Base-by-base conservation (phyloP, 352 stramenopile species). In the Phytophthora sansomeana region DNA sequence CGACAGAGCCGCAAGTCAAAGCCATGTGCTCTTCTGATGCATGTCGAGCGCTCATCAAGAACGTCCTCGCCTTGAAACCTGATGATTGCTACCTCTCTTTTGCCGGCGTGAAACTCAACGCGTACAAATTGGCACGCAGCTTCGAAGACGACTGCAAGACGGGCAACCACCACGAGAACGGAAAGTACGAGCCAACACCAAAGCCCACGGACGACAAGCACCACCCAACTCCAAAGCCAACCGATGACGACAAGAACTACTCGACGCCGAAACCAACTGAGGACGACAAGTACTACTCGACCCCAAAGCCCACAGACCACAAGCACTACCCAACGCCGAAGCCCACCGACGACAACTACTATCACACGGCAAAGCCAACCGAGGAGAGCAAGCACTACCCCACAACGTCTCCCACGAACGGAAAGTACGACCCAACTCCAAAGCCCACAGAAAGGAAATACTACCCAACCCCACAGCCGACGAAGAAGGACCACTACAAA, bases 81-180 rank as follows among this genome's bases (percentile, higher is more conserved):
- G 49, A 29, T 4, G 52, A 77, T 28, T 77, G 69, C 49, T 69
- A 41, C 59, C 21, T 77, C 32, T 66, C 57, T 17, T 61, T 72
- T 47, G 36, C 41, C 33, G 55, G 53, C 0, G 44, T 59, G 3
- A 69, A 72, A 43, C 13, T 77, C 19, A 77, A 77, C 48, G 51
- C 19, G 43, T 67, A 63, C 63, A 67, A 67, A 21, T 32, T 71
- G 21, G 48, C 47, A 7, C 28, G 16, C 46, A 54, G 7, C 6
- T 63, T 72, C 16, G 29, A 55, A 26, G 14, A 56, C 7, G 50
- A 32, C 46, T 72, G 64, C 32, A 52, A 61, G 10, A 21, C 24
- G 17, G 39, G 52, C 19, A 43, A 63, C 2, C 11, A 48, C 11
- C 38, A 51, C 30, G 47, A 65, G 8, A 28, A 41, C n/a, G 32